A percentile compares a stretch with the other conserved stretches of the same genome.
Evolutionary conservation across 2,329 filamentous ascomycete genomes (phyloP).

Genomic region (Diplodia scrobiculata): DNA sequence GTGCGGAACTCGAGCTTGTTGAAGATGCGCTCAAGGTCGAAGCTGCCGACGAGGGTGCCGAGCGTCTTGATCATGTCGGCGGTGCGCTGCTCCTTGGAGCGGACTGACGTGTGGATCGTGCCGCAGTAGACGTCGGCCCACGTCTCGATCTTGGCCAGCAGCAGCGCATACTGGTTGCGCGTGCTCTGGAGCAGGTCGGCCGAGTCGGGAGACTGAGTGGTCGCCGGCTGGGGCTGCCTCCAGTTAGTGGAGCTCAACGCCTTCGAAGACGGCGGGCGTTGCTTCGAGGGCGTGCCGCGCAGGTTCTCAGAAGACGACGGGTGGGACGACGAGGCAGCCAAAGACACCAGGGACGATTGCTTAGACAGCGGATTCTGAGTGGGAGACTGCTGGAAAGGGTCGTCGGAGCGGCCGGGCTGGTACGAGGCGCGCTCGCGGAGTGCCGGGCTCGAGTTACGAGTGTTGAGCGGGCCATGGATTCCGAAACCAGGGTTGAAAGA

Average conservation of each 20-base stretch:
- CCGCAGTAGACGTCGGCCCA: conserved; percentile 14
- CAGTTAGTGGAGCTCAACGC: conserved; percentile 2
- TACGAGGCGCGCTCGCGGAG: not conserved
- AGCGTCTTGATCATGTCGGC: not conserved
- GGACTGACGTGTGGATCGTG: conserved; percentile 15
- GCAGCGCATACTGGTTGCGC: not conserved
- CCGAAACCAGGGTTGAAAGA: not conserved
- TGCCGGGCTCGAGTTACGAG: not conserved
- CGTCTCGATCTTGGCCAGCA: not conserved
- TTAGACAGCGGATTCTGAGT: not conserved
- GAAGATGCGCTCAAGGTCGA: conserved; percentile 6
- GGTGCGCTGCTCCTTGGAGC: conserved; percentile 8
- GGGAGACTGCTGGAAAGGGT: conserved; percentile 1
- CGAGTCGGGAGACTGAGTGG: not conserved
- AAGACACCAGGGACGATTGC: not conserved
- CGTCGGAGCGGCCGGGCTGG: not conserved
- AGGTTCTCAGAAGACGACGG: not conserved
- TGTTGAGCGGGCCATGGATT: not conserved
- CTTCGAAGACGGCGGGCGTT: not conserved
- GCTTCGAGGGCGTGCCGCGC: not conserved
- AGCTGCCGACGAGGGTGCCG: not conserved
- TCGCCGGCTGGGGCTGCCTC: not conserved
- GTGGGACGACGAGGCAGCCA: not conserved
- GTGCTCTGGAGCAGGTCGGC: not conserved
- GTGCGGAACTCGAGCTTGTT: conserved; percentile 3